Percentiles rank a stretch among this genome's conserved stretches.
Evolutionary conservation across 2,329 filamentous ascomycete genomes (phyloP).

Genomic region (Fusarium dimerum): DNA sequence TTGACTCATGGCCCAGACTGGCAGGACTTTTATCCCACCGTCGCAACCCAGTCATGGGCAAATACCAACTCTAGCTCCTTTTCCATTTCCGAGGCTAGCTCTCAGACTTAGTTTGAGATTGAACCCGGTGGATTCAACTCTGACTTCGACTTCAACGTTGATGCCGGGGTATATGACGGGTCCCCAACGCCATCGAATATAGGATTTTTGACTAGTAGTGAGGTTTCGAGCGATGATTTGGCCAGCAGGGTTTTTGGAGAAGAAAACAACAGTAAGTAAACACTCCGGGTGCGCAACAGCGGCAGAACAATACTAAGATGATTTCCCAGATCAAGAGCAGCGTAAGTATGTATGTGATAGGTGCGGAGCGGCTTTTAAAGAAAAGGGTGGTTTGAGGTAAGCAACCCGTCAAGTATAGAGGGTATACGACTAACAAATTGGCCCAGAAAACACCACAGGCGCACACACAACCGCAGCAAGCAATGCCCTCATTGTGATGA

Average conservation of each 20-base stretch:
- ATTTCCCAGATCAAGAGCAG: not conserved
- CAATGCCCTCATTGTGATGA: not conserved
- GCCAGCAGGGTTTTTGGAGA: not conserved
- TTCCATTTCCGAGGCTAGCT: not conserved
- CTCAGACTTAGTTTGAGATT: not conserved
- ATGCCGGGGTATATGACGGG: not conserved
- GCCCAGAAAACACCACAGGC: not conserved
- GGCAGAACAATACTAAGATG: not conserved
- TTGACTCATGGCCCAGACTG: not conserved
- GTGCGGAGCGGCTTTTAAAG: not conserved
- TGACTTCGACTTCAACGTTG: not conserved
- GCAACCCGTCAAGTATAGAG: not conserved
- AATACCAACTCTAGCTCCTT: not conserved
- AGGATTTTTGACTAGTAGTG: not conserved
- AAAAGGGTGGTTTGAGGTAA: not conserved
- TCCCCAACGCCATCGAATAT: not conserved
- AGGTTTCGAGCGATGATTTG: not conserved
- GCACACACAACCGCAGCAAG: not conserved
- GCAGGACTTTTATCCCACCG: not conserved
- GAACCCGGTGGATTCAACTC: not conserved
- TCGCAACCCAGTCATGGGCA: not conserved
- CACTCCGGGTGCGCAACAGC: too few species aligned
- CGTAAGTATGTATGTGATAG: not conserved
- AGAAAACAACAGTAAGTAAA: not conserved
- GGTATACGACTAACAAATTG: not conserved